These are phyloP conservation scores for Phyllosticta citrichinensis DNA, from an alignment of 2,329 filamentous ascomycete genomes.

Conservation along the genomic window DNA sequence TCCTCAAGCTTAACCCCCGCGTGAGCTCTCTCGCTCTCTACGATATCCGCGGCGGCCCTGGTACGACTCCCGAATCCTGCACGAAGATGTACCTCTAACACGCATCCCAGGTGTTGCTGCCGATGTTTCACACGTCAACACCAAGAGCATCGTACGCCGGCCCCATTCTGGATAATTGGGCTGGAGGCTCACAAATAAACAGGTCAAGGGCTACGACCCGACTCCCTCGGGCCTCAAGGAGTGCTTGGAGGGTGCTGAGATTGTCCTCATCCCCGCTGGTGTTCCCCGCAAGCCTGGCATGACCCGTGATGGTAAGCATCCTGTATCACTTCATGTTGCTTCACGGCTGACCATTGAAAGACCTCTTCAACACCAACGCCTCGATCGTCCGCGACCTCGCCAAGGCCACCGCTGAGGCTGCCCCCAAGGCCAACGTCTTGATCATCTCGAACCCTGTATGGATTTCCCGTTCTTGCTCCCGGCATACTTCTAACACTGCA, in stretches of 20 bases:
- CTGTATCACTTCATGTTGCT: background rate
- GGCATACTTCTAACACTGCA: constrained; percentile 11
- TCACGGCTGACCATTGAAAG: constrained; percentile 30
- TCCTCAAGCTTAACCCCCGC: constrained; percentile 96
- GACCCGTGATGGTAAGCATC: constrained; percentile 72
- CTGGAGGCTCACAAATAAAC: constrained; percentile 8
- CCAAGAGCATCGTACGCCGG: constrained; percentile 62
- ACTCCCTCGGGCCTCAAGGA: constrained; percentile 63
- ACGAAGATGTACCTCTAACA: background rate
- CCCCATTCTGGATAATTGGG: constrained; percentile 1
- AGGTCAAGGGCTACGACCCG: constrained; percentile 81
- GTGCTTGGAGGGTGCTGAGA: constrained; percentile 77
- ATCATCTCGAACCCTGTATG: constrained; percentile 92
- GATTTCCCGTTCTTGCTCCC: constrained; percentile 2
- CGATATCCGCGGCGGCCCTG: constrained; percentile 89
- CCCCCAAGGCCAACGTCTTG: constrained; percentile 88
- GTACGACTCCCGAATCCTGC: constrained; percentile 45
- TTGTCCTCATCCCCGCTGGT: constrained; percentile 96
- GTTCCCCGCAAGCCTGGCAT: constrained; percentile 99
- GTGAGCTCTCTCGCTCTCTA: constrained; percentile 93
- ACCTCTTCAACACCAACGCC: constrained; percentile 99
- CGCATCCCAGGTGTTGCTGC: constrained; percentile 72
- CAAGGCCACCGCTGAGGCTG: constrained; percentile 81
- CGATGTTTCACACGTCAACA: constrained; percentile 98
- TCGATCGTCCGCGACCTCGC: constrained; percentile 97